phyloP scores from a whole-genome alignment of 1,284 basidiomycete genomes.

The Takashimella tepidaria region DNA sequence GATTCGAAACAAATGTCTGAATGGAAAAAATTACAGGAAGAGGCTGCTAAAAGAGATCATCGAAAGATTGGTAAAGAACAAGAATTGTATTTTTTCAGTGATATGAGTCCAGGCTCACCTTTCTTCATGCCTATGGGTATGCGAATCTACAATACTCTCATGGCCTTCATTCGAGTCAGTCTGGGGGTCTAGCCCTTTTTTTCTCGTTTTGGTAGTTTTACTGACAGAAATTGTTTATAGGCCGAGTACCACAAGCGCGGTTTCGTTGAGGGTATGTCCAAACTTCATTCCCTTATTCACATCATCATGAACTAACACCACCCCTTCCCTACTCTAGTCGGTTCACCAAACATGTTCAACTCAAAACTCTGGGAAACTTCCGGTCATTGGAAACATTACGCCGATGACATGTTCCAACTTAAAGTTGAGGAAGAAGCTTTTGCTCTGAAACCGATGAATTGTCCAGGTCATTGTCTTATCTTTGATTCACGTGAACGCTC shows the following conservation, averaged over 20 bases:
- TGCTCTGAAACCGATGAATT: slow-evolving; percentile 98
- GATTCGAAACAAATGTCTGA: slow-evolving; percentile 93
- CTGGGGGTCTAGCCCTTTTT: neutral
- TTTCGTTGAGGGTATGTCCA: slow-evolving; percentile 47
- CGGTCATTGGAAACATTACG: slow-evolving; percentile 97
- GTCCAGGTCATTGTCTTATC: slow-evolving; percentile 94
- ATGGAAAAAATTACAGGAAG: slow-evolving; percentile 92
- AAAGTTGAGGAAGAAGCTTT: slow-evolving; percentile 93
- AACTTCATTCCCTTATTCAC: too few species aligned
- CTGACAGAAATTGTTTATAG: slow-evolving; percentile 17
- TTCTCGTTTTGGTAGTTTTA: too few species aligned
- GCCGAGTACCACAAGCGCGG: slow-evolving; percentile 52
- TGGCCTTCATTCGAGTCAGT: slow-evolving; percentile 82
- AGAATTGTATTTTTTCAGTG: slow-evolving; percentile 98
- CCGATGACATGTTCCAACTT: slow-evolving; percentile 94
- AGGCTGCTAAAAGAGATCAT: slow-evolving; percentile 97
- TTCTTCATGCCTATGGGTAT: slow-evolving; percentile 98
- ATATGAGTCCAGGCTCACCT: slow-evolving; percentile 86
- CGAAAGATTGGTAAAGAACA: slow-evolving; percentile 94
- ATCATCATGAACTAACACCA: neutral
- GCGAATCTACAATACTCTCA: slow-evolving; percentile 90
- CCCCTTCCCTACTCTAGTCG: slow-evolving; percentile 55
- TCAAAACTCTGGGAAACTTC: slow-evolving; percentile 97
- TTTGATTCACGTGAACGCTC: slow-evolving; percentile 92
- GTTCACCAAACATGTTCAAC: slow-evolving; percentile 97